Percentiles rank a stretch among this genome's conserved stretches.
Evolutionary conservation across 2,329 filamentous ascomycete species (phyloP).

Genomic region (Colletotrichum sp.): DNA sequence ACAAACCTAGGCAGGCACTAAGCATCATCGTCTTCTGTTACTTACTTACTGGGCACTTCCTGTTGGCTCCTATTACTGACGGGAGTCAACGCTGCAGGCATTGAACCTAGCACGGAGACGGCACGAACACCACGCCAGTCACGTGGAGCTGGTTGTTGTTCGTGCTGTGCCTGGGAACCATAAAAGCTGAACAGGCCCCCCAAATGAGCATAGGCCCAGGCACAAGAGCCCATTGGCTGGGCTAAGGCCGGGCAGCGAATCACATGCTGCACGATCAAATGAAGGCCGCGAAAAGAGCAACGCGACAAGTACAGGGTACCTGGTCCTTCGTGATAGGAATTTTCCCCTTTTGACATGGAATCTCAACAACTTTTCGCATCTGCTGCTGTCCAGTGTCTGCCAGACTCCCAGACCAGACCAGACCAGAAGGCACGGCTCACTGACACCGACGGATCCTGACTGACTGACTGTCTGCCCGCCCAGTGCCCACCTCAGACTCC

Average conservation of each 20-base stretch:
- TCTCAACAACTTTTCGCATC: constrained; percentile 24
- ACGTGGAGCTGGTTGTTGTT: background rate
- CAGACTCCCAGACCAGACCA: background rate
- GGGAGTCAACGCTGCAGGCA: background rate
- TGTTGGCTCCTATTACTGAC: background rate
- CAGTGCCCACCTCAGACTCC: background rate
- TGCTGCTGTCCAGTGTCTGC: background rate
- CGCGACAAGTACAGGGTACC: constrained; percentile 19
- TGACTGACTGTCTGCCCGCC: background rate
- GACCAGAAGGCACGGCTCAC: background rate
- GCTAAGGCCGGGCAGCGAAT: constrained; percentile 8
- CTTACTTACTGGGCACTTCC: background rate
- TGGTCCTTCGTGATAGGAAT: constrained; percentile 19
- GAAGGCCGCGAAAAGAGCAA: constrained; percentile 7
- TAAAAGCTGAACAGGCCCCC: background rate
- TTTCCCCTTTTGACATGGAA: constrained; percentile 25
- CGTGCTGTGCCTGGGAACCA: background rate
- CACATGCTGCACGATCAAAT: constrained; percentile 23
- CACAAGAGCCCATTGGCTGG: constrained; percentile 1
- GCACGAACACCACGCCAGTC: background rate
- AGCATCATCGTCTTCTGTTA: background rate
- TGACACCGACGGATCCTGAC: background rate
- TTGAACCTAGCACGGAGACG: background rate
- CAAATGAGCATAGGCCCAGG: constrained; percentile 18
- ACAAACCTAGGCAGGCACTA: background rate